Conservation (phyloP, 345 rosid species). For the Salix koriyanagi region DNA sequence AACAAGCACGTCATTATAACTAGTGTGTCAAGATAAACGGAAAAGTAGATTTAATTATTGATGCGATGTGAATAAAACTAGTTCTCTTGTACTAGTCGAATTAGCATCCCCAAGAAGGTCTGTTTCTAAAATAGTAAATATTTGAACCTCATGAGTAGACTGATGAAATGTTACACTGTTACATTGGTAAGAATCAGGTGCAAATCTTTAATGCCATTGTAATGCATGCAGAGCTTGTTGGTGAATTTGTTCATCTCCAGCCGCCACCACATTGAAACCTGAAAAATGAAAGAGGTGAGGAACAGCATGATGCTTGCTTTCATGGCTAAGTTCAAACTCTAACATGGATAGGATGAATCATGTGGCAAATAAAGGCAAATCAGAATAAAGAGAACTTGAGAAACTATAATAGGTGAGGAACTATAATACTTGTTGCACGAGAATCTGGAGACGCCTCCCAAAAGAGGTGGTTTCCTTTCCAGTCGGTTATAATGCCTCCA, state of each 20-base stretch:
- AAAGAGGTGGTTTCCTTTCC: slow-evolving; percentile 60
- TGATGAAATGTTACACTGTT: background rate
- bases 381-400: background rate
- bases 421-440: slow-evolving; percentile 49
- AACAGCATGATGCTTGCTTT: background rate
- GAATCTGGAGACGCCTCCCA: slow-evolving; percentile 79
- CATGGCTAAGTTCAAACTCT: background rate
- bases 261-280: slow-evolving; percentile 84
- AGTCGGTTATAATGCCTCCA: slow-evolving; percentile 82
- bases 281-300: slow-evolving; percentile 17
- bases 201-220: slow-evolving; percentile 22
- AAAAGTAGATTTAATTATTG: no score
- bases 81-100: background rate
- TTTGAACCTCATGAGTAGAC: background rate
- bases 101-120: background rate
- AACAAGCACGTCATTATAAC: no score
- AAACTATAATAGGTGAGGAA: slow-evolving; percentile 20
- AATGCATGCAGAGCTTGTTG: slow-evolving; percentile 45
- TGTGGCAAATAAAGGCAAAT: background rate
- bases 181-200: background rate
- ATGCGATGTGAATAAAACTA: no score
- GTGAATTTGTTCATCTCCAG: slow-evolving; percentile 70
- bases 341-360: background rate
- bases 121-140: background rate
- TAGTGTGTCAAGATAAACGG: no score